phyloP scores from a whole-genome alignment of 768 basidiomycete species.

The Trametes elegans region DNA sequence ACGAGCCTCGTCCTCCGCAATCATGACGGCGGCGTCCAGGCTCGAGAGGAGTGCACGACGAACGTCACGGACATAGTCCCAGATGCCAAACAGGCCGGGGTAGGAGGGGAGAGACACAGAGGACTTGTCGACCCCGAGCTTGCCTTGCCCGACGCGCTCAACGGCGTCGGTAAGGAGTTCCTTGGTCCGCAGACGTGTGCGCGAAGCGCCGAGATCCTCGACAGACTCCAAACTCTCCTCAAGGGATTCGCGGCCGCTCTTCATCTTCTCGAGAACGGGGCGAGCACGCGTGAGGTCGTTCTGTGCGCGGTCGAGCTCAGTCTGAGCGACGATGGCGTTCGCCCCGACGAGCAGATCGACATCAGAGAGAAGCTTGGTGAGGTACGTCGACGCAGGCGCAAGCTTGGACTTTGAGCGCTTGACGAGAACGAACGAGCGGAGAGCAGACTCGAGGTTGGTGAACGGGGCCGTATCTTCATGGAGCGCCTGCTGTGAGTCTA shows the following conservation, averaged over 20 bases:
- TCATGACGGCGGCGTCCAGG: conserved; percentile 73
- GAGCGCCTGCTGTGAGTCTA: conserved; percentile 81
- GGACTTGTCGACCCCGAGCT: conserved; percentile 54
- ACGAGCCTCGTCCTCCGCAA: conserved; percentile 85
- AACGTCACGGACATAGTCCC: conserved; percentile 85
- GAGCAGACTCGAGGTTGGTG: conserved; percentile 81
- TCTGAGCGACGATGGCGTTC: conserved; percentile 83
- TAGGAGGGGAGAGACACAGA: conserved; percentile 67
- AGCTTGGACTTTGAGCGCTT: conserved; percentile 98
- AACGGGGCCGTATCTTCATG: conserved; percentile 70
- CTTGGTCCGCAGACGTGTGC: conserved; percentile 53
- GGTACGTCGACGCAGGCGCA: conserved; percentile 88
- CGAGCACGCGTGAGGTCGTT: conserved; percentile 64
- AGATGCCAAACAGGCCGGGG: conserved; percentile 77
- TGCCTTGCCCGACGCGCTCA: conserved; percentile 73
- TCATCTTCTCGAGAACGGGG: conserved; percentile 89
- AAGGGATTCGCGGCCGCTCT: conserved; percentile 63
- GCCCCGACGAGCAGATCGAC: conserved; percentile 83
- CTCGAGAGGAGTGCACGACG: conserved; percentile 73
- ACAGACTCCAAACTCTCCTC: conserved; percentile 76
- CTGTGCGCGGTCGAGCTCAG: conserved; percentile 70
- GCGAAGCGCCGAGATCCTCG: conserved; percentile 72
- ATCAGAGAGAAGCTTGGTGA: conserved; percentile 86
- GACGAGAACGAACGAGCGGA: conserved; percentile 92
- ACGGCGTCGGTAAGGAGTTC: conserved; percentile 64